Conservation (phyloP, 2,329 filamentous ascomycete species). For the Epichloe glyceriae region DNA sequence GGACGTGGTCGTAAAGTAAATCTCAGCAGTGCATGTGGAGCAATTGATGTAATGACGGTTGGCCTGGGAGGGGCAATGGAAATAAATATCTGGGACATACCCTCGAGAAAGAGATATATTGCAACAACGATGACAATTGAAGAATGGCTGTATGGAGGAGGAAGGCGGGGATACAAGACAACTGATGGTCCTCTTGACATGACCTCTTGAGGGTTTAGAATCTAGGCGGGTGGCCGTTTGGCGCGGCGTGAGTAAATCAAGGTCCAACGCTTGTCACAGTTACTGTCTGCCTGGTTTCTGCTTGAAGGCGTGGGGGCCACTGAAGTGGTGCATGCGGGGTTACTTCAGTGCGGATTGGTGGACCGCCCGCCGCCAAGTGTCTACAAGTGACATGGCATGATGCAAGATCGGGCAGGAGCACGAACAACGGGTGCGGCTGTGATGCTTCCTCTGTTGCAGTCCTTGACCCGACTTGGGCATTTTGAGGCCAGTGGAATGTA, state of each 20-base stretch:
- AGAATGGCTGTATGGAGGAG: not conserved
- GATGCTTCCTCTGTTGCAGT: no score
- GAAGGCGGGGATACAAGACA: not conserved
- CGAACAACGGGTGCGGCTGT: no score
- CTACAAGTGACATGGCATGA: no score
- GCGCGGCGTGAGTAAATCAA: not conserved
- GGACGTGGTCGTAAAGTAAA: not conserved
- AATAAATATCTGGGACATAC: not conserved
- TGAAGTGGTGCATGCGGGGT: not conserved
- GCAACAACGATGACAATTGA: not conserved
- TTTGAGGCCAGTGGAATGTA: no score
- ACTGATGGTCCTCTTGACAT: not conserved
- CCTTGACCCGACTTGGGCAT: no score
- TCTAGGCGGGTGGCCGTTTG: not conserved
- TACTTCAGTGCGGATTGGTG: not conserved
- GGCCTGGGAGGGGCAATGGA: not conserved
- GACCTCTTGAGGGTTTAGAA: not conserved
- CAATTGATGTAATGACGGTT: not conserved
- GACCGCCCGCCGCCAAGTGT: not conserved
- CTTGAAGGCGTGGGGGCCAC: not conserved
- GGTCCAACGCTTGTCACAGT: not conserved
- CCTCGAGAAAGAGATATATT: not conserved
- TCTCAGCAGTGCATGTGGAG: not conserved
- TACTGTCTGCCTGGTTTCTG: no score
- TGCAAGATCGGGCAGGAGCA: no score